Percentiles rank a stretch among this genome's conserved stretches.
These are phyloP conservation scores for Prunus dulcis DNA, from an alignment of 306 rosid genomes.

Conservation along the genomic window DNA sequence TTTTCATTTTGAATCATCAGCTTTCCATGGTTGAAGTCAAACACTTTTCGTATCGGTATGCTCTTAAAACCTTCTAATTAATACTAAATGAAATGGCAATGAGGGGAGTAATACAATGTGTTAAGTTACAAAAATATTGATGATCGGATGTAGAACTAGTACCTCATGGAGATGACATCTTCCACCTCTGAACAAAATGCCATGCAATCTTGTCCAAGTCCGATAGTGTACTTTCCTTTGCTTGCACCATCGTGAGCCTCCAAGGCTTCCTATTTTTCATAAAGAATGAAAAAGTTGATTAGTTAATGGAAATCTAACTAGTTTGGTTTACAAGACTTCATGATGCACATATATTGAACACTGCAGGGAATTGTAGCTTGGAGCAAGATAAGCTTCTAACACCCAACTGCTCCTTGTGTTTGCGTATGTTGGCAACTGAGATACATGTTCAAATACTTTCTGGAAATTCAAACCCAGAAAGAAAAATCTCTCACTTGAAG, in stretches of 20 bases:
- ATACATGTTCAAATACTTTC: background rate
- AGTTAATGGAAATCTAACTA: constrained; percentile 8
- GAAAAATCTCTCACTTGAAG: background rate
- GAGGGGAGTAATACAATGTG: background rate
- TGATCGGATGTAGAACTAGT: constrained; percentile 14
- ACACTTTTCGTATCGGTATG: background rate
- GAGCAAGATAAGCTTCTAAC: background rate
- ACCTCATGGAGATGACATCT: constrained; percentile 99
- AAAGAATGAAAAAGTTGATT: constrained; percentile 11
- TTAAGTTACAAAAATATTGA: background rate
- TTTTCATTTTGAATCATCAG: background rate
- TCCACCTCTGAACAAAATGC: constrained; percentile 88
- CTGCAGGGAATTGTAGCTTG: background rate
- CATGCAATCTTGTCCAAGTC: constrained; percentile 99
- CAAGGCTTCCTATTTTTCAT: constrained; percentile 62
- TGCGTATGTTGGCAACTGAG: background rate
- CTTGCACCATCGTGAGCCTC: constrained; percentile 98
- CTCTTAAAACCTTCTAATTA: background rate
- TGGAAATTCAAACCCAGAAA: background rate
- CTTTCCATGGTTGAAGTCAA: background rate
- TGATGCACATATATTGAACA: background rate
- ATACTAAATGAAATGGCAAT: background rate
- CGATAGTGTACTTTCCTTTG: constrained; percentile 94
- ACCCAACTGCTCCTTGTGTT: background rate
- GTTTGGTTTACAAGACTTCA: constrained; percentile 8